Base-by-base conservation (phyloP, 345 rosid species). In the Dimocarpus longan region DNA sequence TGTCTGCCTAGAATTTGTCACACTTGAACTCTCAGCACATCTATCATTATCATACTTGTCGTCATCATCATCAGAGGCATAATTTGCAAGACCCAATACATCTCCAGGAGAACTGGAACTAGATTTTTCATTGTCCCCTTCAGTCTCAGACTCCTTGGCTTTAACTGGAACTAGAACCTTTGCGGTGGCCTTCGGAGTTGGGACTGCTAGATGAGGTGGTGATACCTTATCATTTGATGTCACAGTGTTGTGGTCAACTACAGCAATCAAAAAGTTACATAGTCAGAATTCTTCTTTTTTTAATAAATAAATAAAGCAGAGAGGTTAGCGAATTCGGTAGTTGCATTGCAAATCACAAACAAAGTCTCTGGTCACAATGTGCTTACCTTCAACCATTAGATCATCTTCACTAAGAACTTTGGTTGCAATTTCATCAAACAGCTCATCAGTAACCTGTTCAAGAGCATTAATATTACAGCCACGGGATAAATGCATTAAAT, bases 371-470 rank as follows among this genome's bases (percentile, higher is more conserved):
- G 39, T 50, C 77, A 66, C n/a, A 56, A 76, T 68, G 77, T 65
- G 66, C 76, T 82, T 83, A 93, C 98, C 94, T 85, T 90, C 93
- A 79, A 75, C 77, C 24, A 70, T 74, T 40, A 71, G 76, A 83
- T 88, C 90, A 83, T 94, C 98, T 84, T 94, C 99, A 68, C 82
- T 76, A 65, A 97, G 90, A 80, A 97, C 94, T 83, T 94, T 92
- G 46, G 90, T 91, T 1, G 98, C 99, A 85, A 97, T 97, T 90
- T 97, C 98, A 88, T 87, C 93, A 86, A 93, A 94, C 50, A 97
- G 84, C 81, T 92, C 98, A 87, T 97, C 95, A 57, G 98, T 97
- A 75, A 97, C 99, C 98, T 96, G 85, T 74, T 82, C 80, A 82
- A 79, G 80, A 70, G 68, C 75, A 73, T 21, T 43, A 46, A 74